Evolutionary conservation across 2,329 filamentous ascomycete genomes (phyloP), one percentile per base, ranked within the genome.

Genomic region (Cercospora sp.): DNA sequence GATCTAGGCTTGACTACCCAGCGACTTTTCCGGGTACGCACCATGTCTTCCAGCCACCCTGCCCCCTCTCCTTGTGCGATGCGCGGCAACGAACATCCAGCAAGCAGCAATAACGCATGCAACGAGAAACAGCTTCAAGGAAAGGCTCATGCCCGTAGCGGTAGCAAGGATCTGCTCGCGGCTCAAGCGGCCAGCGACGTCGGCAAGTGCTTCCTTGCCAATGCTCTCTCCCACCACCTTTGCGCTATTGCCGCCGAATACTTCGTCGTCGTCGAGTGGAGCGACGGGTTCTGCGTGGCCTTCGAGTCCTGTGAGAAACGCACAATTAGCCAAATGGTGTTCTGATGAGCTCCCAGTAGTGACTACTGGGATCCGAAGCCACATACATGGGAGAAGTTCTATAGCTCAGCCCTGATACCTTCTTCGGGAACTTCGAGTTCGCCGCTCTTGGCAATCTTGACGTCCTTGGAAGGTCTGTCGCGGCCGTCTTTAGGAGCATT

Each of bases 341-440:
- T 33, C 53, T 18, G 33, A n/a, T 45, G 36, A 53, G 30, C 36
- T 53, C 57, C 64, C 64, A 53, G 64, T 55, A 61, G 57, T 60
- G 63, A 60, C 63, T 65, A 55, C 58, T 57, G 42, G 20, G 55
- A 16, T 42, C 23, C 28, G 57, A 53, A 60, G 55, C 40, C 30
- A 53, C 55, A 28, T 59, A 59, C 28, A 53, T 59, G 63, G 63
- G 40, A 57, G 45, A 28, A 53, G 73, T 83, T 84, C 87, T 90
- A 95, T 82, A 95, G 91, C 84, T 95, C 92, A 83, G 90, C 87
- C 84, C 93, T 91, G 85, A 93, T 94, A 95, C 92, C 92, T 95
- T 95, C 92, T 85, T 88, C 85, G 80, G 91, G 90, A 73, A 94
- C 90, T 80, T 90, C 87, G 75, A 95, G 84, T 86, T 94, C 91